A percentile compares a stretch with the other conserved stretches of the same genome.
phyloP scores from a whole-genome alignment of 2,329 filamentous ascomycete species.

The Fusarium clavum region DNA sequence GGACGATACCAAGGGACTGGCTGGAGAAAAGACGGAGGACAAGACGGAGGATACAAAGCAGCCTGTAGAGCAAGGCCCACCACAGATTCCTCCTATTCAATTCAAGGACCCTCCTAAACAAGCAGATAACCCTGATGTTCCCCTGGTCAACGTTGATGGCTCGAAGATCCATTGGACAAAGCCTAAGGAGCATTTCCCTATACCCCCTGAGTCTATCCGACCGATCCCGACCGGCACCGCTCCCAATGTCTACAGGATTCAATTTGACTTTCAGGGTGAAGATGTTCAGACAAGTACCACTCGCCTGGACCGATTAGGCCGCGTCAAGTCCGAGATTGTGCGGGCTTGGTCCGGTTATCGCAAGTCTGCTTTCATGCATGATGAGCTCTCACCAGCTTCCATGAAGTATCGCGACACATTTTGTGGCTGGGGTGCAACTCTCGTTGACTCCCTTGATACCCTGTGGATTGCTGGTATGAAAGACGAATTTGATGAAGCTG shows the following conservation, averaged over 20 bases:
- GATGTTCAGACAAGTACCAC: slow-evolving; percentile 67
- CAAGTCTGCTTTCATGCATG: slow-evolving; percentile 82
- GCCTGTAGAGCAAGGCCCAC: slow-evolving; percentile 19
- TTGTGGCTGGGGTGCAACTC: slow-evolving; percentile 88
- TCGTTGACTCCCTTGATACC: slow-evolving; percentile 86
- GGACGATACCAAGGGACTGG: slow-evolving; percentile 9
- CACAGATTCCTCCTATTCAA: slow-evolving; percentile 40
- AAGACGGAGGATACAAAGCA: slow-evolving; percentile 9
- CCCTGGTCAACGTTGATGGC: slow-evolving; percentile 30
- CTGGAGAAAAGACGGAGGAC: slow-evolving; percentile 10
- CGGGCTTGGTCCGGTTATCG: slow-evolving; percentile 88
- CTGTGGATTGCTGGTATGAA: slow-evolving; percentile 87
- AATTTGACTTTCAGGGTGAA: slow-evolving; percentile 78
- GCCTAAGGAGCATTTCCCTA: slow-evolving; percentile 79
- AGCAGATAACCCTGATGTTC: slow-evolving; percentile 30
- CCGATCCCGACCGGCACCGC: slow-evolving; percentile 78
- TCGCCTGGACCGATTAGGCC: slow-evolving; percentile 71
- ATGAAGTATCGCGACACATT: slow-evolving; percentile 81
- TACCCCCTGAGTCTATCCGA: slow-evolving; percentile 77
- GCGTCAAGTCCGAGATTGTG: slow-evolving; percentile 79
- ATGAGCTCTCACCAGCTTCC: slow-evolving; percentile 82
- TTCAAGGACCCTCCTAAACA: slow-evolving; percentile 47
- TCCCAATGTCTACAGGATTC: slow-evolving; percentile 79
- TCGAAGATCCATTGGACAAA: slow-evolving; percentile 76
- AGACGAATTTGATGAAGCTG: slow-evolving; percentile 83